These are phyloP conservation scores for Coemansia sp. DNA, from an alignment of 192 early-diverging fungal genomes.

Conservation along the genomic window DNA sequence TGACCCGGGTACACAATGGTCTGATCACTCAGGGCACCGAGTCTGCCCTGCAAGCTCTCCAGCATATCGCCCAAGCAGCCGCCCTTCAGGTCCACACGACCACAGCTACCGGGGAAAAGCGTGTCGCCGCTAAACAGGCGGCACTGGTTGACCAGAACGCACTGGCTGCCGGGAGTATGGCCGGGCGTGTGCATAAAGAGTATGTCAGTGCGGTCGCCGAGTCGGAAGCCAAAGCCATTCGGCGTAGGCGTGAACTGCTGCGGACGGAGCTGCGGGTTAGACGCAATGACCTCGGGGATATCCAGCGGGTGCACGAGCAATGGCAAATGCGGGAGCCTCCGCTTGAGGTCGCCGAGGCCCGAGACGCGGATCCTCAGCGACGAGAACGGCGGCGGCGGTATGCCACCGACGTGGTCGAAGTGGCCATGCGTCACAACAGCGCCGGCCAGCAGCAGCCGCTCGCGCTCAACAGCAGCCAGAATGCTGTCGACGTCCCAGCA, in stretches of 20 bases:
- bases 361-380: constrained; percentile 74
- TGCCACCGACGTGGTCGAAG: constrained; percentile 85
- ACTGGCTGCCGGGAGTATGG: constrained; percentile 87
- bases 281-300: constrained; percentile 64
- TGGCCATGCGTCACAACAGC: constrained; percentile 82
- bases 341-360: constrained; percentile 75
- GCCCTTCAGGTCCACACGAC: constrained; percentile 83
- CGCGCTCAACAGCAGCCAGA: constrained; percentile 59
- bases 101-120: constrained; percentile 76
- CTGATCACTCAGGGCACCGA: constrained; percentile 61
- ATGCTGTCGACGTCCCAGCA: constrained; percentile 95
- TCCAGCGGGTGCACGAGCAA: constrained; percentile 78
- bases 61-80: constrained; percentile 66
- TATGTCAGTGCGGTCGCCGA: constrained; percentile 59
- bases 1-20: constrained; percentile 91
- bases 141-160: constrained; percentile 72
- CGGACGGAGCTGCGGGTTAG: constrained; percentile 66
- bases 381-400: constrained; percentile 85
- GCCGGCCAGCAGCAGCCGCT: constrained; percentile 69
- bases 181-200: constrained; percentile 91
- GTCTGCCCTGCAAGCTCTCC: constrained; percentile 66
- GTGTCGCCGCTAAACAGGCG: constrained; percentile 88
- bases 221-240: constrained; percentile 59
- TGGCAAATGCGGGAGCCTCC: constrained; percentile 70
- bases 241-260: constrained; percentile 63